These are phyloP conservation scores for Coemansia sp. DNA, from an alignment of 192 early-diverging fungal genomes.

Conservation along the genomic window DNA sequence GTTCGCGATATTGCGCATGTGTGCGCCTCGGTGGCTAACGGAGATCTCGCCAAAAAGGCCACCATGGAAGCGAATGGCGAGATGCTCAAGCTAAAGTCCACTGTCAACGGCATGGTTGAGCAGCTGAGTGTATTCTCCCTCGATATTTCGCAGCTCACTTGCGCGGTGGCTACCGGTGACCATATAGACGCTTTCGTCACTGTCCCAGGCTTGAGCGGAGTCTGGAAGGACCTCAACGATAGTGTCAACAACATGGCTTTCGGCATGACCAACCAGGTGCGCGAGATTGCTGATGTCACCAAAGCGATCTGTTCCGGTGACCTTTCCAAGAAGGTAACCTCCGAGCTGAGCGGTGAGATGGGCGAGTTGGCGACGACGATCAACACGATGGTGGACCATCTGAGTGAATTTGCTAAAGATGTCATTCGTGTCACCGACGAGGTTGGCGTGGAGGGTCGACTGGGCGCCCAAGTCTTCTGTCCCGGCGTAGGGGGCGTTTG, in stretches of 20 bases:
- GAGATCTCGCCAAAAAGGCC: conserved; percentile 62
- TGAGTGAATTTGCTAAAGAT: conserved; percentile 61
- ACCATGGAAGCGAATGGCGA: conserved; percentile 64
- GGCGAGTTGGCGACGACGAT: conserved; percentile 69
- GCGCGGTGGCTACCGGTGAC: conserved; percentile 66
- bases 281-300: conserved; percentile 70
- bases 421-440: conserved; percentile 74
- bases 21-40: conserved; percentile 64
- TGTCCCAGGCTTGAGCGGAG: conserved; percentile 60
- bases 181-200: conserved; percentile 27
- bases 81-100: conserved; percentile 66
- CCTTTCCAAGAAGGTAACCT: conserved; percentile 63
- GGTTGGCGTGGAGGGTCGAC: conserved; percentile 69
- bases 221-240: conserved; percentile 70
- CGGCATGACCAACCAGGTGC: conserved; percentile 70
- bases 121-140: conserved; percentile 58
- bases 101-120: conserved; percentile 68
- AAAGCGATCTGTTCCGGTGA: conserved; percentile 69
- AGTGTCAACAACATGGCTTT: conserved; percentile 74
- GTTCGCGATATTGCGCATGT: conserved; percentile 67
- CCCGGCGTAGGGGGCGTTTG: conserved; percentile 65
- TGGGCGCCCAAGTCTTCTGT: conserved; percentile 64
- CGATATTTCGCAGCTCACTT: conserved; percentile 61
- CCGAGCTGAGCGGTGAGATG: conserved; percentile 69
- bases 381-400: conserved; percentile 72